Conservation (phyloP, 768 basidiomycete genomes). For the Hygrocybe punicea region DNA sequence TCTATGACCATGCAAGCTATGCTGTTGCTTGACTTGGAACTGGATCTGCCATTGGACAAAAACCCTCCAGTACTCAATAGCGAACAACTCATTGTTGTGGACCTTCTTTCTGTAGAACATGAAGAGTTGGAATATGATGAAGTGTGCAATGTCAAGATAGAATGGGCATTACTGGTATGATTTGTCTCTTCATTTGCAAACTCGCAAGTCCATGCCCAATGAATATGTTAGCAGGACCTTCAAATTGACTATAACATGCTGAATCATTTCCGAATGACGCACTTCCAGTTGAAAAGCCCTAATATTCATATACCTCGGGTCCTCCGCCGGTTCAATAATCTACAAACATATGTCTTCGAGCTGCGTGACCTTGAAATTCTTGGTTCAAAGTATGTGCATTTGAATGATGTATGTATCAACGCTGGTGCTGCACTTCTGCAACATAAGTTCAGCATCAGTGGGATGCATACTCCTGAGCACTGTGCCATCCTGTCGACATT, state of each 20-base stretch:
- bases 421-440: conserved; percentile 21
- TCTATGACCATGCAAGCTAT: too few relatives aligned
- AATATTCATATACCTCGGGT: neutral
- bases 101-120: neutral
- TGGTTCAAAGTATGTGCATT: neutral
- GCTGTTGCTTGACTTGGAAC: neutral
- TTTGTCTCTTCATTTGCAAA: too few relatives aligned
- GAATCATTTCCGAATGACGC: too few relatives aligned
- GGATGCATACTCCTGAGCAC: neutral
- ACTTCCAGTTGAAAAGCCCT: neutral
- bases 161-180: too few relatives aligned
- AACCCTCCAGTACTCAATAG: neutral
- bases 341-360: conserved; percentile 7
- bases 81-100: neutral
- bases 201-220: too few relatives aligned
- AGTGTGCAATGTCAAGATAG: too few relatives aligned
- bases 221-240: too few relatives aligned
- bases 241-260: too few relatives aligned
- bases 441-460: neutral
- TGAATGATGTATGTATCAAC: conserved; percentile 29
- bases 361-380: conserved; percentile 13
- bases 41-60: neutral
- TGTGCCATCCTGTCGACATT: conserved; percentile 18
- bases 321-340: conserved; percentile 10
- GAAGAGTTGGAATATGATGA: neutral